Evolutionary conservation across 2,329 filamentous ascomycete genomes (phyloP).

Genomic region (Ophiostoma sp.): DNA sequence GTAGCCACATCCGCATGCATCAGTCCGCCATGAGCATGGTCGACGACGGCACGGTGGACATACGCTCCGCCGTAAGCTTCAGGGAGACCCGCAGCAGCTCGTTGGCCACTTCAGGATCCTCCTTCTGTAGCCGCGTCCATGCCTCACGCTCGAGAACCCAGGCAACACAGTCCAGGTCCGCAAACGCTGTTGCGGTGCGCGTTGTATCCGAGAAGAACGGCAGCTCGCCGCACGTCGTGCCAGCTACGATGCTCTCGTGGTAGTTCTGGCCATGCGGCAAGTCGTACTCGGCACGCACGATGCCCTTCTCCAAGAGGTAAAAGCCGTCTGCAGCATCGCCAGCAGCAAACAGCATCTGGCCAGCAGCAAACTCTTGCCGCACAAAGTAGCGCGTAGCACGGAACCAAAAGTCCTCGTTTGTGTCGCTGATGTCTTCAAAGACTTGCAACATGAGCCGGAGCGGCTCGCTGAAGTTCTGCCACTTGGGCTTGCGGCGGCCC

Average conservation of each 20-base stretch:
- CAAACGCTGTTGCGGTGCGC: conserved; percentile 78
- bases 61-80: conserved; percentile 90
- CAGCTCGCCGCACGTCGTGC: conserved; percentile 90
- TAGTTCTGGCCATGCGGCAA: conserved; percentile 76
- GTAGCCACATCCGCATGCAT: neutral
- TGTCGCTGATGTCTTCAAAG: conserved; percentile 80
- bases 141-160: conserved; percentile 71
- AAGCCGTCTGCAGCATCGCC: conserved; percentile 77
- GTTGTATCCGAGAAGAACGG: conserved; percentile 92
- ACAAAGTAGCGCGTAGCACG: conserved; percentile 69
- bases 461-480: conserved; percentile 84
- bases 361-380: conserved; percentile 60
- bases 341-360: conserved; percentile 68
- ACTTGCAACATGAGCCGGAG: conserved; percentile 87
- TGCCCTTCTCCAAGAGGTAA: conserved; percentile 83
- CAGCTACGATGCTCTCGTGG: conserved; percentile 86
- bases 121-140: conserved; percentile 67
- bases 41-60: conserved; percentile 42
- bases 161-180: conserved; percentile 72
- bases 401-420: conserved; percentile 96
- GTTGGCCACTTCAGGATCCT: conserved; percentile 69
- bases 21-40: conserved; percentile 27
- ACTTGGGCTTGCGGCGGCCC: conserved; percentile 56
- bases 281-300: conserved; percentile 84
- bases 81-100: conserved; percentile 83